Evolutionary conservation across 192 early-diverging fungal species (phyloP).

Genomic region (Podila epicladia): DNA sequence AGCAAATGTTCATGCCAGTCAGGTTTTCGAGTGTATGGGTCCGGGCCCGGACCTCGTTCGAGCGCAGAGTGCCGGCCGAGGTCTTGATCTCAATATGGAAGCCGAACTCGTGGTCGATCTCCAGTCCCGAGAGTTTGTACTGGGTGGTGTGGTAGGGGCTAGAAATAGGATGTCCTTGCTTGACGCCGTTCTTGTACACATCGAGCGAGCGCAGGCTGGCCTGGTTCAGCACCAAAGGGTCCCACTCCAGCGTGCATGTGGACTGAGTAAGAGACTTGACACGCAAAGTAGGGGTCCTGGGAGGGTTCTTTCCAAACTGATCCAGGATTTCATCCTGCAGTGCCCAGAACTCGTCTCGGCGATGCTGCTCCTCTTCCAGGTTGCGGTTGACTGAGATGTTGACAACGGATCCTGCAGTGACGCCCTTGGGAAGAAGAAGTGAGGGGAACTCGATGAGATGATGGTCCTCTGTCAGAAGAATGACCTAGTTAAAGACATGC

Average conservation of each 20-base stretch:
- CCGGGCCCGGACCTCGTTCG: constrained; percentile 76
- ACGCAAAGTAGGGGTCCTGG: constrained; percentile 81
- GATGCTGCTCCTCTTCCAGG: constrained; percentile 83
- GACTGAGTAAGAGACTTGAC: constrained; percentile 87
- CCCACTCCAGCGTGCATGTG: constrained; percentile 91
- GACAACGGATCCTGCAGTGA: constrained; percentile 93
- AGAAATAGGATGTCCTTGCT: constrained; percentile 70
- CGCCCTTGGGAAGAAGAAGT: constrained; percentile 92
- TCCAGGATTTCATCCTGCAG: constrained; percentile 89
- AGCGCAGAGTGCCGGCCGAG: constrained; percentile 85
- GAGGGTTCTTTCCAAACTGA: constrained; percentile 80
- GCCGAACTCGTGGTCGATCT: constrained; percentile 90
- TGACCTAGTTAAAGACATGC: constrained; percentile 58
- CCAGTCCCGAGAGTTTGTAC: constrained; percentile 89
- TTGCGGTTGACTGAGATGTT: constrained; percentile 96
- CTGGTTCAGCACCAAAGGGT: constrained; percentile 83
- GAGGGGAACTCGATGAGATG: constrained; percentile 99
- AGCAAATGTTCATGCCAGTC: constrained; percentile 96
- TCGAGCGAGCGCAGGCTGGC: constrained; percentile 88
- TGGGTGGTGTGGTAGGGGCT: constrained; percentile 56
- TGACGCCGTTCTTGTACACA: constrained; percentile 89
- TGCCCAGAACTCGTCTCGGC: constrained; percentile 78
- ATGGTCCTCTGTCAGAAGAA: constrained; percentile 96
- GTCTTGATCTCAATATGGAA: constrained; percentile 92
- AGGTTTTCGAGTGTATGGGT: constrained; percentile 98